phyloP scores from a whole-genome alignment of 176 grass and related monocot species.

The Phoenix roebelenii region DNA sequence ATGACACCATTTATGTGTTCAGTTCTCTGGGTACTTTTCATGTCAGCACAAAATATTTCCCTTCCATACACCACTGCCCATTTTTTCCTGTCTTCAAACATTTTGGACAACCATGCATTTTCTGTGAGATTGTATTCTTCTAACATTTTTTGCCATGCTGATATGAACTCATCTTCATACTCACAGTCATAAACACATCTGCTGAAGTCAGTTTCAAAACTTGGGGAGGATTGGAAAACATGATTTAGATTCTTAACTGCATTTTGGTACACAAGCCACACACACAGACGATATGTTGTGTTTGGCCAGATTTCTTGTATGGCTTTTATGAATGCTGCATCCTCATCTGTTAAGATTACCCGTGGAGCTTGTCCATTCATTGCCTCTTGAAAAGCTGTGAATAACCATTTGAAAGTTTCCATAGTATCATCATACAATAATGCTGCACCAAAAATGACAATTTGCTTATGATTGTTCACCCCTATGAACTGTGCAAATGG shows the following conservation, averaged over 20 bases:
- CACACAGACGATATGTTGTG: constrained; percentile 17
- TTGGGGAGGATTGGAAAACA: constrained; percentile 22
- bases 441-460: constrained; percentile 26
- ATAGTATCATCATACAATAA: constrained; percentile 28
- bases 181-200: constrained; percentile 33
- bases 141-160: constrained; percentile 27
- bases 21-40: constrained; percentile 27
- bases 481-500: constrained; percentile 20
- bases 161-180: constrained; percentile 28
- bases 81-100: constrained; percentile 29
- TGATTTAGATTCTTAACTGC: constrained; percentile 25
- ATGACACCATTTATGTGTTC: constrained; percentile 27
- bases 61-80: constrained; percentile 26
- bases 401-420: constrained; percentile 34
- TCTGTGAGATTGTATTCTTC: constrained; percentile 17
- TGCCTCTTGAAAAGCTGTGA: constrained; percentile 30
- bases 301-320: constrained; percentile 24
- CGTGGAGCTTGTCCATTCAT: constrained; percentile 21
- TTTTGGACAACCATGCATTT: constrained; percentile 22
- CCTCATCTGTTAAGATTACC: constrained; percentile 27
- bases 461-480: constrained; percentile 29
- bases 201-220: constrained; percentile 29
- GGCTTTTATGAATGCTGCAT: constrained; percentile 23
- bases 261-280: constrained; percentile 19
- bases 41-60: constrained; percentile 30